Conservation (phyloP, 306 rosid genomes). For the Prinsepia uniflora region DNA sequence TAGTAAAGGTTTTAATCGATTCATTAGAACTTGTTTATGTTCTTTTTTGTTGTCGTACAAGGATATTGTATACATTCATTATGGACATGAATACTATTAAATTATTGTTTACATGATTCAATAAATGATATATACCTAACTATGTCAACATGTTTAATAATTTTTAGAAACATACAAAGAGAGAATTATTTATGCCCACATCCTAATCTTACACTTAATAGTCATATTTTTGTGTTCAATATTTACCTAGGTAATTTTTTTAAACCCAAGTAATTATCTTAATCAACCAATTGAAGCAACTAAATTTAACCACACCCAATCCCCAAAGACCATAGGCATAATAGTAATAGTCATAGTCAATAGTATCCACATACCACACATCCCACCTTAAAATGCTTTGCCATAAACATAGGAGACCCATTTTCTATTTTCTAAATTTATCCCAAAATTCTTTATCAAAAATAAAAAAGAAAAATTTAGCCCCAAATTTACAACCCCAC, state of each 20-base stretch:
- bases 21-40: too few relatives aligned
- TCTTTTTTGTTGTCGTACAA: too few relatives aligned
- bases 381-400: neutral
- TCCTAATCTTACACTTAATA: neutral
- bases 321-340: neutral
- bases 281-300: neutral
- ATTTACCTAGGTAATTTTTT: neutral
- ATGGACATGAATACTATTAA: too few relatives aligned
- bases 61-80: too few relatives aligned
- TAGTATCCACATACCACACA: neutral
- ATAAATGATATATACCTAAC: too few relatives aligned
- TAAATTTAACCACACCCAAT: slow-evolving; percentile 7
- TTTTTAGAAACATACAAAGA: too few relatives aligned
- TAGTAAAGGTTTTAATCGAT: too few relatives aligned
- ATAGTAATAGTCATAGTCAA: too few relatives aligned
- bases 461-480: neutral
- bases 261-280: neutral
- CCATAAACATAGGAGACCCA: neutral
- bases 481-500: neutral
- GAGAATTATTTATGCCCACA: too few relatives aligned
- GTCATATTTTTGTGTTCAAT: neutral
- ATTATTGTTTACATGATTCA: too few relatives aligned
- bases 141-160: too few relatives aligned
- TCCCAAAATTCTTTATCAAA: too few relatives aligned
- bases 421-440: neutral